phyloP scores from a whole-genome alignment of 208 protist genomes.

The Leishmania tropica region DNA sequence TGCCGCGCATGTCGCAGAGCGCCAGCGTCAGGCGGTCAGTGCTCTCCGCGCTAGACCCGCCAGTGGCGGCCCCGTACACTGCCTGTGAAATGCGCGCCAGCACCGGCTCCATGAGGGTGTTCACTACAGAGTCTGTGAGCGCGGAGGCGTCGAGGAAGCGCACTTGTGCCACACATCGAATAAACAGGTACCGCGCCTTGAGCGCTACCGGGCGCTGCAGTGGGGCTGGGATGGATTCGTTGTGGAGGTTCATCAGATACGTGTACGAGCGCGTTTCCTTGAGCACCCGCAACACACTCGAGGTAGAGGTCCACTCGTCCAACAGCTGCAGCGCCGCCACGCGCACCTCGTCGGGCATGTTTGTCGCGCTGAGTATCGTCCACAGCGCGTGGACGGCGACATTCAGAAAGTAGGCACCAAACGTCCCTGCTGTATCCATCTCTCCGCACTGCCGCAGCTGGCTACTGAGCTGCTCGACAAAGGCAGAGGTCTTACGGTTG shows the following conservation, averaged over 20 bases:
- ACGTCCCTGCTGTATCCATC: constrained; percentile 24
- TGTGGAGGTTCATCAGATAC: constrained; percentile 19
- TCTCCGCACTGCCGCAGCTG: constrained; percentile 33
- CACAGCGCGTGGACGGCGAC: constrained; percentile 33
- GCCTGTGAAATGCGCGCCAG: constrained; percentile 14
- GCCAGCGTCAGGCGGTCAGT: constrained; percentile 10
- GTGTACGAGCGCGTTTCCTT: constrained; percentile 29
- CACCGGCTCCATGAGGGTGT: constrained; percentile 25
- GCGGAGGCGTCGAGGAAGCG: constrained; percentile 27
- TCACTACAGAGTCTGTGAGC: constrained; percentile 23
- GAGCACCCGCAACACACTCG: constrained; percentile 36
- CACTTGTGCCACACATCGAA: constrained; percentile 39
- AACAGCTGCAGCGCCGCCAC: constrained; percentile 32
- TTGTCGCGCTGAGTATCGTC: constrained; percentile 21
- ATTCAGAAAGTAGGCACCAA: constrained; percentile 36
- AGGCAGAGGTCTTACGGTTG: constrained; percentile 34
- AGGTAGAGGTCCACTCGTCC: constrained; percentile 31
- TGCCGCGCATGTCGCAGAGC: constrained; percentile 42
- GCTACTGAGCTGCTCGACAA: constrained; percentile 30
- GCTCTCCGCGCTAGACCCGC: not conserved
- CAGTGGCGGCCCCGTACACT: not conserved
- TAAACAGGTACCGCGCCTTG: constrained; percentile 36
- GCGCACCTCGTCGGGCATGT: constrained; percentile 19
- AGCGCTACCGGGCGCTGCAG: constrained; percentile 22
- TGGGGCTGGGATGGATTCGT: constrained; percentile 14